Base-by-base conservation (phyloP, 257 asterid species). In the Scutellaria barbata region DNA sequence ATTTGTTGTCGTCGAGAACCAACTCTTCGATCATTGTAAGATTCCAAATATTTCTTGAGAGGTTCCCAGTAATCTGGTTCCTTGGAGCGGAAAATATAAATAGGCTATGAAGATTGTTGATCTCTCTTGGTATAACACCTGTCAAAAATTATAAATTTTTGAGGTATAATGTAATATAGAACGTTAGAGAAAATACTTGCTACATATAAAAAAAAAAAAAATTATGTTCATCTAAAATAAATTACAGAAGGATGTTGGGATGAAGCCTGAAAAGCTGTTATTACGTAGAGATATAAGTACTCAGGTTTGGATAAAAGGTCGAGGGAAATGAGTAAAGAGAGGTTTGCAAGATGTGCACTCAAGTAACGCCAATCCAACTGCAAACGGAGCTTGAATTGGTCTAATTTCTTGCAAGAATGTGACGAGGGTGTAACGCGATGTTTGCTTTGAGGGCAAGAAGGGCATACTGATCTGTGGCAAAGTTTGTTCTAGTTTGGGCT, bases 1-100 rank as follows among this genome's bases (percentile, higher is more conserved):
- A 51, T 54, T n/a, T 3, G 48, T 51, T 65, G 2, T 10, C n/a
- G n/a, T 0, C 0, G 5, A 65, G 58, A 2, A 2, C 2, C 40
- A 71, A 25, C 6, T 0, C 0, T 16, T 16, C 51, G 3, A 71
- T 59, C 46, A 6, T 20, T 7, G 64, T 71, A 25, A 47, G 63
- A 71, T 77, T 77, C 13, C 53, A 56, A 20, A 77, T 20, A 37
- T 76, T 73, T n/a, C 53, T 42, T 13, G 75, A 72, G 5, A 77
- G 17, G 0, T 13, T 8, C 40, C 81, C 77, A 3, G 4, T 46
- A 41, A 77, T 57, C 14, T 69, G 6, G 54, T 69, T 76, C 0
- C 0, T 1, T 20, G 58, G 51, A 5, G 17, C 8, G 7, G 1
- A 40, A 53, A 69, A 35, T 5, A 0, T 7, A 39, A 62, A 12